Base-by-base conservation (phyloP, 176 grass and related monocot genomes). In the Ensete ventricosum region DNA sequence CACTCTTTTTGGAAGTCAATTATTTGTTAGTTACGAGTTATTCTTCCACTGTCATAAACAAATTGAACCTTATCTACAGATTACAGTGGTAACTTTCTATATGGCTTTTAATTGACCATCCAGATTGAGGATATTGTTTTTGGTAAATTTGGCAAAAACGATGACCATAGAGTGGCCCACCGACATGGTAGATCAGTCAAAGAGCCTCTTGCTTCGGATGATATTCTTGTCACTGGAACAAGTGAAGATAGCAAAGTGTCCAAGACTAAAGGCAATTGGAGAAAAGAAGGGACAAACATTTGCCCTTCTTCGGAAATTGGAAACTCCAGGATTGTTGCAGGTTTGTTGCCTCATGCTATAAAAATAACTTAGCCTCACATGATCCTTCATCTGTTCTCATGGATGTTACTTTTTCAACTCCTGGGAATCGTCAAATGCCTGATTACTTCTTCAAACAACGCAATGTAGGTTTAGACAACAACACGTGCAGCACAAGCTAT, bases 121-220 rank as follows among this genome's bases (percentile, higher is more conserved):
- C 34, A 70, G 67, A 70, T 70, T 51, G 67, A 70, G 50, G 67
- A 51, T 17, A 21, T 70, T 70, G 67, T 70, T 50, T 70, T 70
- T 20, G 67, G 67, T 51, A 50, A 43, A 50, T 14, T 43, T 50
- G 67, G 29, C 9, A 17, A 70, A 50, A 50, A 70, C 1, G 8
- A 19, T 20, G 62, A 64, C 22, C 9, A 26, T 9, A 11, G 14
- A 64, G 11, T 64, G 22, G 8, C 34, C 9, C 14, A 43, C 0
- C 2, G 5, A 50, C 16, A 43, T 20, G 43, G 26, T 50, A 50
- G 14, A 19, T 17, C 14, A 17, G 43, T 70, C 13, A 24, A 43
- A 70, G 11, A 70, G 26, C 16, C n/a, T 2, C 43, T 9, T 9
- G 50, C 14, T 70, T n/a, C 10, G 9, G n/a, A 16, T 50, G 23